Evolutionary conservation across 495 filamentous ascomycete species (phyloP).

Genomic region (Bacidia gigantensis): DNA sequence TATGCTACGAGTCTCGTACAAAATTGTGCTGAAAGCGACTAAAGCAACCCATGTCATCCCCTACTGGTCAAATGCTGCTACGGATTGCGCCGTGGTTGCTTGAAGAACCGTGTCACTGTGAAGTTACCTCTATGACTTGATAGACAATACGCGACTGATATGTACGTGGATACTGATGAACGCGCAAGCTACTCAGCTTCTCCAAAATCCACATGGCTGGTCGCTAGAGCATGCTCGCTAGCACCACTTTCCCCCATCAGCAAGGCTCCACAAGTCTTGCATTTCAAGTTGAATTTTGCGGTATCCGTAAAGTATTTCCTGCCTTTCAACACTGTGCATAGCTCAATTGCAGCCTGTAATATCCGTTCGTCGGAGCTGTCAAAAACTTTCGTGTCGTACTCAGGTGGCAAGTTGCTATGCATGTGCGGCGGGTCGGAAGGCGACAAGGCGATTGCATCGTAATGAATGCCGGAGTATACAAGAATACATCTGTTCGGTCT

Average conservation of each 20-base stretch:
- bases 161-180: no score
- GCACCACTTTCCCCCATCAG: conserved; percentile 65
- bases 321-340: conserved; percentile 56
- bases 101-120: no score
- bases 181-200: conserved; percentile 41
- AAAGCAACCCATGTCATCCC: no score
- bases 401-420: conserved; percentile 44
- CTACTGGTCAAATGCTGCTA: no score
- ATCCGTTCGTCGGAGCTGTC: conserved; percentile 52
- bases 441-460: conserved; percentile 75
- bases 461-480: conserved; percentile 90
- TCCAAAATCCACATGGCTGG: conserved; percentile 61
- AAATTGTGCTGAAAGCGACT: no score
- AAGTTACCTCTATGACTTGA: no score
- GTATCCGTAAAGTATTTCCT: conserved; percentile 89
- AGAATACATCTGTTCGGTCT: conserved; percentile 58
- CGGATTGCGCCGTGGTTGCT: no score
- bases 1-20: no score
- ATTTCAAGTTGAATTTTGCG: conserved; percentile 65
- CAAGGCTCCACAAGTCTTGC: conserved; percentile 57
- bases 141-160: no score
- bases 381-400: conserved; percentile 71
- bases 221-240: conserved; percentile 49
- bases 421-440: conserved; percentile 45
- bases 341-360: conserved; percentile 50